Evolutionary conservation across 108 stramenopile species (phyloP), one percentile per base, ranked within the genome.

Genomic region (Skeletonema menzelii): DNA sequence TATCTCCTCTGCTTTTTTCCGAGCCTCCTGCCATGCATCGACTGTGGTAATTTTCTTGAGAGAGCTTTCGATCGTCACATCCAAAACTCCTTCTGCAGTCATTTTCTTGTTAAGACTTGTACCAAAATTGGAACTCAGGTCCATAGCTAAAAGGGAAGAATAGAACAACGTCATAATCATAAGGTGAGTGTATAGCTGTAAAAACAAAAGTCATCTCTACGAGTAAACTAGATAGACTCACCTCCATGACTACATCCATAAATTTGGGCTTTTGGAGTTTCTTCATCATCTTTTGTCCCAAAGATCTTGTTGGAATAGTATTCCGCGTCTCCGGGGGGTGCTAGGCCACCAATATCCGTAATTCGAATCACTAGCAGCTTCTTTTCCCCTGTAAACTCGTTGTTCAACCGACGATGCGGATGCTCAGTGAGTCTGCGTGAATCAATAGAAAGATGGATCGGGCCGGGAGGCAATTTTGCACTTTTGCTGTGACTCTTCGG

Each of bases 231-330:
- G 12, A 46, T 47, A 5, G 6, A 47, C 46, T 47, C n/a, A 47
- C 46, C 46, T 47, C 46, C 46, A 47, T 47, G 15, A 17, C 46
- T 47, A 32, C 59, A 59, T 28, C 32, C 27, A 32, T 28, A n/a
- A 2, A 59, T n/a, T 0, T 59, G 59, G 17, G 27, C 44, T 8
- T 12, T 64, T 28, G 79, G 24, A 6, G 65, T 83, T 22, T 46
- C 59, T 4, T 35, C 3, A 66, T 83, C 77, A 10, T 77, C 73
- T 5, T 32, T 19, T 1, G 72, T 83, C 13, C 82, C 82, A 30
- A 81, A 81, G 28, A 81, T 38, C 40, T 82, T 82, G 57, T 82
- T 58, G 20, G 76, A 73, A 12, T 77, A 56, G 1, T 53, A 67
- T 24, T 22, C 8, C 12, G 67, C 60, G 40, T 46, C 19, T n/a